Evolutionary conservation across 1,284 basidiomycete genomes (phyloP).

Genomic region (Omphalotus olearius): DNA sequence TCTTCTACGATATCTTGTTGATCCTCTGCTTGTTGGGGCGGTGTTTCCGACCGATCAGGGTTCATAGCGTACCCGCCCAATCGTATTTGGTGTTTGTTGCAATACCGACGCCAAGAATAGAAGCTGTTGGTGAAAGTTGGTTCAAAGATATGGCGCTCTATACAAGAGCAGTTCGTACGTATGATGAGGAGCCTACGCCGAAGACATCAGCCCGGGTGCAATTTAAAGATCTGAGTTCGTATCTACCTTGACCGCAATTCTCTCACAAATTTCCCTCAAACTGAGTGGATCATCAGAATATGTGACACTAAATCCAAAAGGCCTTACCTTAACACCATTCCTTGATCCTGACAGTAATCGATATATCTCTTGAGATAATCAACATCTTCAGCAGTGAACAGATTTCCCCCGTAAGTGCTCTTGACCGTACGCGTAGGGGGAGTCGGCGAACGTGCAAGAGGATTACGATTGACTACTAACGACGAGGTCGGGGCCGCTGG

Average conservation of each 20-base stretch:
- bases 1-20: conserved; percentile 32
- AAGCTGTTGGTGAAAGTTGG: conserved; percentile 43
- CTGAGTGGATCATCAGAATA: conserved; percentile 28
- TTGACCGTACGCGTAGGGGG: conserved; percentile 78
- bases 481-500: conserved; percentile 61
- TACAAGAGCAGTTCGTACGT: conserved; percentile 46
- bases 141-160: not conserved
- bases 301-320: not conserved
- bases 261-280: conserved; percentile 77
- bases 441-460: conserved; percentile 72
- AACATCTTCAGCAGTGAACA: conserved; percentile 78
- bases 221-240: conserved; percentile 3
- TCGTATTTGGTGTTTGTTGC: conserved; percentile 83
- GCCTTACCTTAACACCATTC: conserved; percentile 64
- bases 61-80: conserved; percentile 79
- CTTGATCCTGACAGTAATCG: conserved; percentile 81
- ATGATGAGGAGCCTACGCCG: conserved; percentile 69
- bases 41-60: conserved; percentile 40
- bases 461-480: conserved; percentile 60
- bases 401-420: conserved; percentile 79
- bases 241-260: conserved; percentile 71
- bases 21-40: conserved; percentile 28
- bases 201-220: conserved; percentile 12
- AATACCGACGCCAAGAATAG: conserved; percentile 83
- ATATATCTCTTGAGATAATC: conserved; percentile 78